Percentiles rank a stretch among this genome's conserved stretches.
Conservation (phyloP, 192 early-diverging fungal genomes). For the Gonapodya sp. region DNA sequence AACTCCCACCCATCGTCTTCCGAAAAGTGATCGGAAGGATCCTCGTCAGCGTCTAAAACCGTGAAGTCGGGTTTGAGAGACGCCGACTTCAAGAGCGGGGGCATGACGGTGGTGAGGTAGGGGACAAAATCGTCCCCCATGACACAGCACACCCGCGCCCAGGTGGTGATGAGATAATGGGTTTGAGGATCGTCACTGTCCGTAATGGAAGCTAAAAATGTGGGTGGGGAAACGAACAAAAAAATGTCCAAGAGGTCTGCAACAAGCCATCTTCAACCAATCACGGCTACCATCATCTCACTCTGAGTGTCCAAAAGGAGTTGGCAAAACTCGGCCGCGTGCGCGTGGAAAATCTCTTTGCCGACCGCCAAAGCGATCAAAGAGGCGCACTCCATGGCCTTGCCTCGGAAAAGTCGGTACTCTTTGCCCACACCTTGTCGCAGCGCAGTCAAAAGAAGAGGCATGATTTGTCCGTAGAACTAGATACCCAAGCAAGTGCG, state of each 20-base stretch:
- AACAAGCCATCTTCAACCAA: not conserved
- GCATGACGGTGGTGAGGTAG: slow-evolving; percentile 83
- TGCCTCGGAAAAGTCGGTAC: slow-evolving; percentile 85
- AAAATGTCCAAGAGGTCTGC: slow-evolving; percentile 6
- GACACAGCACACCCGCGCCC: slow-evolving; percentile 95
- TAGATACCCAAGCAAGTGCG: not conserved
- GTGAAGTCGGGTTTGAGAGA: slow-evolving; percentile 88
- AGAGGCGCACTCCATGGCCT: slow-evolving; percentile 95
- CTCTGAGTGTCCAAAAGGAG: slow-evolving; percentile 74
- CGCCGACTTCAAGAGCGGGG: slow-evolving; percentile 78
- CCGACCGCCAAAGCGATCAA: slow-evolving; percentile 91
- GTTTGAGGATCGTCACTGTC: slow-evolving; percentile 91
- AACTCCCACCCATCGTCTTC: slow-evolving; percentile 99
- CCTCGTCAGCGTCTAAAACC: slow-evolving; percentile 71
- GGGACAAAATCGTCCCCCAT: slow-evolving; percentile 91
- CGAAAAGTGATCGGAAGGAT: slow-evolving; percentile 76
- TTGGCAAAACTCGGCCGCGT: slow-evolving; percentile 70
- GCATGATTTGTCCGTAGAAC: slow-evolving; percentile 94
- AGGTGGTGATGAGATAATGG: slow-evolving; percentile 85
- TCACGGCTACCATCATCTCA: not conserved
- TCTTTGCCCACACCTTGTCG: slow-evolving; percentile 73
- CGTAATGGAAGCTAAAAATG: slow-evolving; percentile 33
- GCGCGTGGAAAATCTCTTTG: slow-evolving; percentile 71
- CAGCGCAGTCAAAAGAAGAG: slow-evolving; percentile 81
- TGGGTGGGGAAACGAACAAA: not conserved